phyloP scores from a whole-genome alignment of 306 rosid genomes.

The Macrotyloma uniflorum region DNA sequence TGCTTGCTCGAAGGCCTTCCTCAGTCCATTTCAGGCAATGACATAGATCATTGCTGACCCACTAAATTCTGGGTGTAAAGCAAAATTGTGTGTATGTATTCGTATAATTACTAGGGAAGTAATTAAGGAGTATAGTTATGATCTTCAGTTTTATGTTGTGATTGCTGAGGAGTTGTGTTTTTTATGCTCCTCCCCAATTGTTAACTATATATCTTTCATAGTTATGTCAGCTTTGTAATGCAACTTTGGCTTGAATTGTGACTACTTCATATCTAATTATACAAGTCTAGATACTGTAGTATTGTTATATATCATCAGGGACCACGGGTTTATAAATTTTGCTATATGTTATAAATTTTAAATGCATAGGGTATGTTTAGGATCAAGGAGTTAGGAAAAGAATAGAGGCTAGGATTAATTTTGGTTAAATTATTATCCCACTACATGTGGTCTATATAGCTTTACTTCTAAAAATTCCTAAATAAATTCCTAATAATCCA shows the following conservation, averaged over 20 bases:
- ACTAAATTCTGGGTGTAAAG: not conserved
- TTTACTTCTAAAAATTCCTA: not conserved
- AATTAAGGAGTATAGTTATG: slow-evolving; percentile 8
- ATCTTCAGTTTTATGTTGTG: slow-evolving; percentile 25
- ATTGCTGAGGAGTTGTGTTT: slow-evolving; percentile 64
- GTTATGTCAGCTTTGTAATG: slow-evolving; percentile 34
- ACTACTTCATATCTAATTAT: not conserved
- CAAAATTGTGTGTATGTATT: slow-evolving; percentile 21
- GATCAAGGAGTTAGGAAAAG: not conserved
- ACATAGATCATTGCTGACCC: slow-evolving; percentile 55
- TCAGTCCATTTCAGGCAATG: slow-evolving; percentile 47
- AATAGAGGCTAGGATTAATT: not conserved
- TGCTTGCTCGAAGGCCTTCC: slow-evolving; percentile 82
- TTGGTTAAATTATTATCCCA: not conserved
- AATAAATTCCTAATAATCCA: not conserved
- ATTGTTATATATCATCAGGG: not conserved
- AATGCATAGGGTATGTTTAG: not conserved
- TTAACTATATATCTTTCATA: slow-evolving; percentile 1
- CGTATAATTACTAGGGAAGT: slow-evolving; percentile 30
- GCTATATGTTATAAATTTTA: not conserved
- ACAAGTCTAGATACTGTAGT: not conserved
- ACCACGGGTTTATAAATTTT: slow-evolving; percentile 6
- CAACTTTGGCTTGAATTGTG: slow-evolving; percentile 28
- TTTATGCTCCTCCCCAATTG: slow-evolving; percentile 54
- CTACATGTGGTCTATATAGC: not conserved